Evolutionary conservation across 2,329 filamentous ascomycete species (phyloP).

Genomic region (Tolypocladium ovalisporum): DNA sequence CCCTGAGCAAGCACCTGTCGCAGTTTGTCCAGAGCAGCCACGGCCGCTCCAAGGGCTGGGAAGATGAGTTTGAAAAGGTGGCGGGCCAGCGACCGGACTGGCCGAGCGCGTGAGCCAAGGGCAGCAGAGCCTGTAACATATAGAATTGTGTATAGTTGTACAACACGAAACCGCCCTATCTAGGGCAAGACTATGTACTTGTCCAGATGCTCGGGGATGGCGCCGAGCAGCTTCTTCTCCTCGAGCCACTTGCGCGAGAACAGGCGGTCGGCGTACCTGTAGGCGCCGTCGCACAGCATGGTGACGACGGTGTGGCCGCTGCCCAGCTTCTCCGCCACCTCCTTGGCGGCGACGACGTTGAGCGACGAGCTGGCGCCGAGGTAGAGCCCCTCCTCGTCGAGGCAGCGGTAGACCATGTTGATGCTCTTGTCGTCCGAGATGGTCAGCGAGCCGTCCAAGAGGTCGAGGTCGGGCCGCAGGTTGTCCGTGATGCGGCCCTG

Average conservation of each 20-base stretch:
- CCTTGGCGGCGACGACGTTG: slow-evolving; percentile 91
- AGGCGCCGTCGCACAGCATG: slow-evolving; percentile 91
- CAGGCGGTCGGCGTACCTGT: slow-evolving; percentile 85
- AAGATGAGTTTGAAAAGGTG: slow-evolving; percentile 13
- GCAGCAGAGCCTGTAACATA: not conserved
- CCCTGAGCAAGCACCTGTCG: slow-evolving; percentile 24
- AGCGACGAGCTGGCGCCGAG: slow-evolving; percentile 86
- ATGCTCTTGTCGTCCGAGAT: slow-evolving; percentile 92
- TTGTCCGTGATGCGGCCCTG: slow-evolving; percentile 97
- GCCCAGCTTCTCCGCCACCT: slow-evolving; percentile 84
- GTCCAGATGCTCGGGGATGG: slow-evolving; percentile 74
- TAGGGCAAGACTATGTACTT: slow-evolving; percentile 92
- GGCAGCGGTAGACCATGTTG: slow-evolving; percentile 91
- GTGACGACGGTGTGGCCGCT: slow-evolving; percentile 87
- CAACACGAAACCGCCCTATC: slow-evolving; percentile 9
- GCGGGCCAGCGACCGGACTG: slow-evolving; percentile 17
- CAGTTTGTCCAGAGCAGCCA: slow-evolving; percentile 13
- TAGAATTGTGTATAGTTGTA: slow-evolving; percentile 14
- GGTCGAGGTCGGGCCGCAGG: slow-evolving; percentile 68
- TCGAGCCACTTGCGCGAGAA: slow-evolving; percentile 88
- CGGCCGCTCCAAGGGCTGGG: slow-evolving; percentile 10
- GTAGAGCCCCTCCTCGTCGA: slow-evolving; percentile 94
- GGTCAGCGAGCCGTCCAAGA: slow-evolving; percentile 74
- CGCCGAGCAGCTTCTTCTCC: slow-evolving; percentile 69
- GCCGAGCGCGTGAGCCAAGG: slow-evolving; percentile 5